These are phyloP conservation scores for Paraconiothyrium brasiliense DNA, from an alignment of 2,329 filamentous ascomycete genomes.

Conservation along the genomic window DNA sequence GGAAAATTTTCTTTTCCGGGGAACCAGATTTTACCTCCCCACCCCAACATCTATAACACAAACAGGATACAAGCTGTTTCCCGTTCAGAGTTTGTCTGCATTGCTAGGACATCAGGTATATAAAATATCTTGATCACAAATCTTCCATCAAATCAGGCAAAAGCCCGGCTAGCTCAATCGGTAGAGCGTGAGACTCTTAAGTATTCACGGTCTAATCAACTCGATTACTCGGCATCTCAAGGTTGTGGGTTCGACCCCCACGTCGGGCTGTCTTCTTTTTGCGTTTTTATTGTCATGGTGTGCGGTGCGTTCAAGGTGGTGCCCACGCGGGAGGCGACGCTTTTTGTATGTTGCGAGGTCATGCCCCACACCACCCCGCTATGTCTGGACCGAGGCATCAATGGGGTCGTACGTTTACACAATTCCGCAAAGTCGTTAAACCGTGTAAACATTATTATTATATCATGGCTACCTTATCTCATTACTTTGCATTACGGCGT, in stretches of 20 bases:
- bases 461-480: not conserved
- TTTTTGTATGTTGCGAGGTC: not conserved
- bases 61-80: not conserved
- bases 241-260: slow-evolving; percentile 18
- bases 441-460: not conserved
- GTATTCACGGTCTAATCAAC: slow-evolving; percentile 16
- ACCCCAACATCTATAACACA: not conserved
- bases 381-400: not conserved
- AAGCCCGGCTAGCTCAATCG: slow-evolving; percentile 45
- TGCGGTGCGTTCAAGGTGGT: too few relatives aligned
- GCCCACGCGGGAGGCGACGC: not conserved
- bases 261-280: slow-evolving; percentile 14
- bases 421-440: not conserved
- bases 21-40: not conserved
- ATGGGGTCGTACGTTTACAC: not conserved
- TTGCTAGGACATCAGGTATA: not conserved
- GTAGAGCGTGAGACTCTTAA: slow-evolving; percentile 55
- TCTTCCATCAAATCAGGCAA: slow-evolving; percentile 1
- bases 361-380: slow-evolving; percentile 1
- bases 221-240: slow-evolving; percentile 15
- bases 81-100: not conserved
- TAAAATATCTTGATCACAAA: not conserved
- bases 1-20: not conserved
- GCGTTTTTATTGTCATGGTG: not conserved
- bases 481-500: not conserved